Evolutionary conservation across 1,284 basidiomycete species (phyloP).

Genomic region (Ustilago lituana): DNA sequence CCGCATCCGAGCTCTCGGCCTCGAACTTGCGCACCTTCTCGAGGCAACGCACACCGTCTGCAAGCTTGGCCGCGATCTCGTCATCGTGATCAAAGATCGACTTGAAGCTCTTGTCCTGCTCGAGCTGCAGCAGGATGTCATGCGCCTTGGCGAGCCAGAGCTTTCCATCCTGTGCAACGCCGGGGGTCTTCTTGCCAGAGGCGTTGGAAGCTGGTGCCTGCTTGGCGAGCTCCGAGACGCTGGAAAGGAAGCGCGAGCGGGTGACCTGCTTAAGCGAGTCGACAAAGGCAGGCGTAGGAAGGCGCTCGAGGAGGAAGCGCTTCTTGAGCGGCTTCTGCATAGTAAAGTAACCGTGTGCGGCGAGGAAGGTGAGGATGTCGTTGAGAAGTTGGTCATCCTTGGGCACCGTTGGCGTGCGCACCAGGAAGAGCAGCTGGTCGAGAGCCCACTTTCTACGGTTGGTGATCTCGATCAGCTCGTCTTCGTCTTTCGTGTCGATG

Average conservation of each 20-base stretch:
- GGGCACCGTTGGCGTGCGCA: conserved; percentile 82
- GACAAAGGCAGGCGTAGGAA: conserved; percentile 77
- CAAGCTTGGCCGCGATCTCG: conserved; percentile 42
- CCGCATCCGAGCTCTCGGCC: conserved; percentile 23
- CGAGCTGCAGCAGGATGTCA: conserved; percentile 73
- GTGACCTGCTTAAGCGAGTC: conserved; percentile 76
- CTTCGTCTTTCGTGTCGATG: conserved; percentile 30
- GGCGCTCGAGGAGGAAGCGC: conserved; percentile 69
- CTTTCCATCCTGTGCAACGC: conserved; percentile 76
- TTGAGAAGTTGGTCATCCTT: conserved; percentile 82
- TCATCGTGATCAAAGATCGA: conserved; percentile 45
- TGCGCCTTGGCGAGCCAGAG: conserved; percentile 82
- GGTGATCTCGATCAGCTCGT: conserved; percentile 36
- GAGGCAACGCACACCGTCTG: conserved; percentile 34
- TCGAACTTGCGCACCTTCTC: conserved; percentile 49
- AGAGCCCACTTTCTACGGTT: conserved; percentile 76
- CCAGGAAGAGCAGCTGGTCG: conserved; percentile 82
- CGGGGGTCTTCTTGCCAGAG: conserved; percentile 72
- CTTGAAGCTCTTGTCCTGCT: conserved; percentile 78
- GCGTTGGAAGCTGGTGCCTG: conserved; percentile 69
- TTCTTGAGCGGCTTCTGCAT: conserved; percentile 79
- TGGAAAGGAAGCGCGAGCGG: conserved; percentile 77
- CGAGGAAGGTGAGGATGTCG: conserved; percentile 81
- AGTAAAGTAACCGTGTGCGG: conserved; percentile 82
- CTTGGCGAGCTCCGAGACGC: conserved; percentile 78